Evolutionary conservation across 495 filamentous ascomycete genomes (phyloP), one percentile per base, ranked within the genome.

Genomic region (Monascus purpureus): DNA sequence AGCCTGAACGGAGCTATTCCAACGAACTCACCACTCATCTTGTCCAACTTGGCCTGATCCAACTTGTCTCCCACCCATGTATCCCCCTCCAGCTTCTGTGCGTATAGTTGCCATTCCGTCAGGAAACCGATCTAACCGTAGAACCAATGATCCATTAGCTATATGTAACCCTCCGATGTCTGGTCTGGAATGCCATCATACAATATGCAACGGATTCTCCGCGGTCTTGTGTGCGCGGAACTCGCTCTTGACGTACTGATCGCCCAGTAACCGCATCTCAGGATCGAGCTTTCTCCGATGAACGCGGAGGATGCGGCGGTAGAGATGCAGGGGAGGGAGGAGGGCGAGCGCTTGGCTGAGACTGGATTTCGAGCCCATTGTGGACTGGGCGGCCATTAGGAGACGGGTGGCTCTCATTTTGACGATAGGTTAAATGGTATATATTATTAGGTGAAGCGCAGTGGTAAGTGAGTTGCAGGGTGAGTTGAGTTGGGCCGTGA

Each of bases 41-140:
- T 95, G 34, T 82, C 79, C 34, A 93, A 54, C 57, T 87, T 90
- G 7, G 53, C 61, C 35, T 66, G 65, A 29, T 95, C 86, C 49
- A 94, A 50, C 43, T 73, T 81, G 35, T 77, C 83, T 0, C 75
- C 86, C 22, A 58, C 55, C 87, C 90, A 95, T 0, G 66, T 51
- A 25, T 92, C 77, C 0, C 86, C 85, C 43, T 96, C 90, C 12
- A 99, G 47, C 41, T 78, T 71, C 52, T 97, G 88, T 7, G 82
- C 87, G 47, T 96, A 97, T 18, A 80, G 52, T 50, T 96, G 90
- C 90, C 90, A 97, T 56, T 95, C 86, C 0, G 81, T 88, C 43
- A 96, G 63, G 49, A 97, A 97, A 2, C 90, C 90, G 40, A 95
- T 80, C 86, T 93, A 33, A 16, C 14, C 26, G 5, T 11, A 30